Conservation (phyloP, 768 basidiomycete species). For the Boletus barrowsii region DNA sequence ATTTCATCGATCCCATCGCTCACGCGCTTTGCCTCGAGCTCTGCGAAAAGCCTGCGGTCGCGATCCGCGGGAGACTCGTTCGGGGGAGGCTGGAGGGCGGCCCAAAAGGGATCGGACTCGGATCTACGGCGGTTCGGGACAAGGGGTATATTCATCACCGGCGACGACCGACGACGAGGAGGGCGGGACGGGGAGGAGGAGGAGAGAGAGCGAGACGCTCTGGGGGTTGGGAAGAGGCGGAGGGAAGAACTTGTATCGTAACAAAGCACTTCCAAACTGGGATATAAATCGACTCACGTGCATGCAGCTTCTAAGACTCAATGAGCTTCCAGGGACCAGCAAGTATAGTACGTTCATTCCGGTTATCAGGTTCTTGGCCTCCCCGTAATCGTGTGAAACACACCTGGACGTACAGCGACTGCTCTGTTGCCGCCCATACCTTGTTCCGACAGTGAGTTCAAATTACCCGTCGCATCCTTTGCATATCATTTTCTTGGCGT, state of each 20-base stretch:
- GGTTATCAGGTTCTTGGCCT: background rate
- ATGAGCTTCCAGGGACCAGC: background rate
- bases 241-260: constrained; percentile 16
- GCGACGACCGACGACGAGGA: background rate
- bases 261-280: constrained; percentile 26
- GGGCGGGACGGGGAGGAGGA: background rate
- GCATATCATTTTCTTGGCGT: background rate
- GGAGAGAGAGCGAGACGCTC: constrained; percentile 16
- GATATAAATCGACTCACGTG: constrained; percentile 18
- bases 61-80: constrained; percentile 70
- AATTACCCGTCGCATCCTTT: background rate
- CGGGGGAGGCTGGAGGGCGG: constrained; percentile 63
- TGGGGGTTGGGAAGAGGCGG: constrained; percentile 14
- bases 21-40: constrained; percentile 68
- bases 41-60: constrained; percentile 60
- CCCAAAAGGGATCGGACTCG: constrained; percentile 68
- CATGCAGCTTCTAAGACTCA: background rate
- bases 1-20: constrained; percentile 79
- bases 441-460: background rate
- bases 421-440: too few relatives aligned
- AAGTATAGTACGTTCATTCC: background rate
- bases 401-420: too few relatives aligned
- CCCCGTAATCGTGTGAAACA: background rate
- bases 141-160: constrained; percentile 26
- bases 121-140: constrained; percentile 41